Percentiles rank a stretch among this genome's conserved stretches.
phyloP scores from a whole-genome alignment of 163 green algal species.

The Chlamydomonas reinhardtii region DNA sequence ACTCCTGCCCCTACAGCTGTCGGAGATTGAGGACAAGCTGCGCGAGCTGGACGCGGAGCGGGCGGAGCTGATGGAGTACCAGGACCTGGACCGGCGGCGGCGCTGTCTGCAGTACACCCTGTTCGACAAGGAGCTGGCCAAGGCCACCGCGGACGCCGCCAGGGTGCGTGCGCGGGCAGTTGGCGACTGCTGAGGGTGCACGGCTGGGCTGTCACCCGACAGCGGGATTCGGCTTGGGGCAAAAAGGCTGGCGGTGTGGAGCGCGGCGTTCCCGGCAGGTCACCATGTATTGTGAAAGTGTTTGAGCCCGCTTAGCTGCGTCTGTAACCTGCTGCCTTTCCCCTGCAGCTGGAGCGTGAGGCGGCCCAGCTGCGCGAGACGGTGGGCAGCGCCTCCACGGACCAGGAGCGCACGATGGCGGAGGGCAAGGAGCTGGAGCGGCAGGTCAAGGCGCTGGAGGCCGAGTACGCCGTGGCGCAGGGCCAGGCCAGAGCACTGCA shows the following conservation, averaged over 20 bases:
- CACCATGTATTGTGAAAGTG: too few species aligned
- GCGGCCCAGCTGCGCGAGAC: conserved; percentile 8
- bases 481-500: conserved; percentile 11
- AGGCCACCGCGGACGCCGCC: conserved; percentile 19
- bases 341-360: conserved; percentile 26
- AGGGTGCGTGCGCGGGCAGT: conserved; percentile 12
- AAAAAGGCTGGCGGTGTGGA: too few species aligned
- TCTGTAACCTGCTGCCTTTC: too few species aligned
- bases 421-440: conserved; percentile 32
- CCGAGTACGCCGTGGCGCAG: neutral
- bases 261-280: too few species aligned
- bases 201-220: too few species aligned
- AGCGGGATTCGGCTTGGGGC: too few species aligned
- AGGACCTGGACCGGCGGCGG: conserved; percentile 83
- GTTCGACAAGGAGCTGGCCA: conserved; percentile 88
- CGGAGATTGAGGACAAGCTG: conserved; percentile 87
- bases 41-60: conserved; percentile 91
- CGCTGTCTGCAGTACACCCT: conserved; percentile 94
- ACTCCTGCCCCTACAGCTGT: conserved; percentile 59
- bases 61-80: conserved; percentile 92
- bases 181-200: neutral
- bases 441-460: conserved; percentile 5
- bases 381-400: neutral
- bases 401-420: neutral
- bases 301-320: too few species aligned